Evolutionary conservation across 495 filamentous ascomycete species (phyloP), one percentile per base, ranked within the genome.

Genomic region (Talaromyces stipitatus): DNA sequence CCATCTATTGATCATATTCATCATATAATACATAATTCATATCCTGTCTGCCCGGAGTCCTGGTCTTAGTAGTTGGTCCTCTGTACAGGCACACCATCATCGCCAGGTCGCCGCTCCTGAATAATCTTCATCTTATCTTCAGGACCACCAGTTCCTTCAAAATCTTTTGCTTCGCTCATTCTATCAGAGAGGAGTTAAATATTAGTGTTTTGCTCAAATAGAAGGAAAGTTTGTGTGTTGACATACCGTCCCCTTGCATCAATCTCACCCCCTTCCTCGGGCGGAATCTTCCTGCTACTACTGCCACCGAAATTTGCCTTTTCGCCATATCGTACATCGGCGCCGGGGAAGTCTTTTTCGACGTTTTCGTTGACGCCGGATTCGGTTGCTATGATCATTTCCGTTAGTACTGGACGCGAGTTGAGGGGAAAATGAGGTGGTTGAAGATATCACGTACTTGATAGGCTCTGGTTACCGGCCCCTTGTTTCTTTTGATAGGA

Each of bases 301-400:
- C 78, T 78, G 10, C 79, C 79, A 4, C 71, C 71, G 20, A 75
- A 72, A 10, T 67, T 72, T 5, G 77, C 72, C 8, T 68, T 72
- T 54, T 72, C 69, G 43, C 80, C 80, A 54, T 78, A 77, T 45
- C 67, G 73, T 16, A 81, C 72, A 7, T 58, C 60, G 3, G 72
- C 64, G 55, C 71, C 62, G 24, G 72, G 65, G 64, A 83, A 82
- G 50, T 74, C 73, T 48, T 66, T 58, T 12, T 66, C 57, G 18
- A 72, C 79, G 61, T 67, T 62, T 54, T 76, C 67, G 61, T 83
- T 69, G 62, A 83, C 70, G 54, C 78, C 78, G 41, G 80, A 83
- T 64, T 85, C 80, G 47, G 64, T 46, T 14, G 74, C 78, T 82
- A 54, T n/a, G n/a, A 0, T 23, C 33, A 47, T 10, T 18, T 28